Percentiles rank a stretch among this genome's conserved stretches.
These are phyloP conservation scores for Podaxis sp. DNA, from an alignment of 768 basidiomycete genomes.

Conservation along the genomic window DNA sequence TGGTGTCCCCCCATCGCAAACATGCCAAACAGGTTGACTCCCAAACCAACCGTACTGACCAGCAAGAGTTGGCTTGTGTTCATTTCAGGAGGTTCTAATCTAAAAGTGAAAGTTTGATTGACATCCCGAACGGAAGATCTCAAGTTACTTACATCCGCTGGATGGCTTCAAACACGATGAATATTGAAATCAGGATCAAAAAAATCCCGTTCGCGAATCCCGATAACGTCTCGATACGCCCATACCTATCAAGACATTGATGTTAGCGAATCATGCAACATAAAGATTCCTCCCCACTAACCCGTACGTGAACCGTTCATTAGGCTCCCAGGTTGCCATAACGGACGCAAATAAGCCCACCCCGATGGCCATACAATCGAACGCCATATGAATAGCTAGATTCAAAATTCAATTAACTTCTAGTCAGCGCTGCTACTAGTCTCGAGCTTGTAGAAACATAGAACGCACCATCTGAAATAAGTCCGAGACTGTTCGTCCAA, in stretches of 20 bases:
- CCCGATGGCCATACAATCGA: constrained; percentile 96
- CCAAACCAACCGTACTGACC: constrained; percentile 86
- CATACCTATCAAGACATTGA: constrained; percentile 60
- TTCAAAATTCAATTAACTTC: neutral
- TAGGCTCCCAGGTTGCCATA: constrained; percentile 97
- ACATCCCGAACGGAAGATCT: neutral
- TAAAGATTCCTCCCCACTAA: constrained; percentile 31
- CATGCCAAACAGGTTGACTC: constrained; percentile 97
- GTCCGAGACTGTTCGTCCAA: constrained; percentile 94
- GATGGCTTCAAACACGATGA: constrained; percentile 97
- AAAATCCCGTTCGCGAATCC: constrained; percentile 99
- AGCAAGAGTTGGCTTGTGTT: constrained; percentile 90
- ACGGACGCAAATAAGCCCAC: constrained; percentile 95
- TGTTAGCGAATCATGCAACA: constrained; percentile 2
- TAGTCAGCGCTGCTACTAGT: neutral
- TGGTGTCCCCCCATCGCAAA: constrained; percentile 97
- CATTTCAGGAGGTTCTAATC: constrained; percentile 96
- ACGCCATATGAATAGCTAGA: constrained; percentile 98
- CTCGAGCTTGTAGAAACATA: no score
- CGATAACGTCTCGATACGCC: constrained; percentile 94
- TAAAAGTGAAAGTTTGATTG: constrained; percentile 27
- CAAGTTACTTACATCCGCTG: constrained; percentile 73
- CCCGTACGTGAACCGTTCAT: constrained; percentile 96
- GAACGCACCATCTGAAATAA: constrained; percentile 88
- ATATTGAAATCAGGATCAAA: constrained; percentile 90